Evolutionary conservation across 2,329 filamentous ascomycete species (phyloP).

Genomic region (Monascus ruber): DNA sequence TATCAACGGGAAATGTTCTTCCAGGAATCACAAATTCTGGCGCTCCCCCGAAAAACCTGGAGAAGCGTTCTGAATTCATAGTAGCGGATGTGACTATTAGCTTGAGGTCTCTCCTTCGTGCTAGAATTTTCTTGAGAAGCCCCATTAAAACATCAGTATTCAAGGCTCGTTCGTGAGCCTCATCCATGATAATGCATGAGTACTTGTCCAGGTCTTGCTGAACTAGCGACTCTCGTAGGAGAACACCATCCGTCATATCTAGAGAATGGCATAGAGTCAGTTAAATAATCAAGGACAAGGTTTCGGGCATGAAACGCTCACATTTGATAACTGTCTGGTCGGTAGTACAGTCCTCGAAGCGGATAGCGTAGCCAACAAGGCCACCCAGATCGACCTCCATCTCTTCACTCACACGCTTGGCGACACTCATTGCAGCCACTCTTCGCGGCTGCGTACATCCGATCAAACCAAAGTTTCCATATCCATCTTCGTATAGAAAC

Average conservation of each 20-base stretch:
- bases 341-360: conserved; percentile 96
- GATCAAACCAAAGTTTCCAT: conserved; percentile 77
- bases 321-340: conserved; percentile 91
- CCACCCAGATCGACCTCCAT: conserved; percentile 89
- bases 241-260: conserved; percentile 94
- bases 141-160: conserved; percentile 98
- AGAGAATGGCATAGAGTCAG: conserved; percentile 1
- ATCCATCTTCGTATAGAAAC: conserved; percentile 91
- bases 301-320: conserved; percentile 16
- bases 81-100: conserved; percentile 96
- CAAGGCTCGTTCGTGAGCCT: conserved; percentile 90
- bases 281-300: too few species aligned
- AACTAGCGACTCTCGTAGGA: conserved; percentile 84
- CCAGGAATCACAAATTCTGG: conserved; percentile 96
- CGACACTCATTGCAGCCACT: conserved; percentile 97
- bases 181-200: conserved; percentile 98
- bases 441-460: conserved; percentile 92
- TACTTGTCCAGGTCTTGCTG: conserved; percentile 91
- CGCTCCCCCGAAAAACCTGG: conserved; percentile 88
- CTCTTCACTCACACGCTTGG: conserved; percentile 94
- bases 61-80: conserved; percentile 96
- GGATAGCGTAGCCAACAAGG: conserved; percentile 89
- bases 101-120: conserved; percentile 80
- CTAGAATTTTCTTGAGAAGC: conserved; percentile 90
- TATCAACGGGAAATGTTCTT: conserved; percentile 90